These are phyloP conservation scores for Rutidosis leptorrhynchoides DNA, from an alignment of 129 eudicot species.

Conservation along the genomic window DNA sequence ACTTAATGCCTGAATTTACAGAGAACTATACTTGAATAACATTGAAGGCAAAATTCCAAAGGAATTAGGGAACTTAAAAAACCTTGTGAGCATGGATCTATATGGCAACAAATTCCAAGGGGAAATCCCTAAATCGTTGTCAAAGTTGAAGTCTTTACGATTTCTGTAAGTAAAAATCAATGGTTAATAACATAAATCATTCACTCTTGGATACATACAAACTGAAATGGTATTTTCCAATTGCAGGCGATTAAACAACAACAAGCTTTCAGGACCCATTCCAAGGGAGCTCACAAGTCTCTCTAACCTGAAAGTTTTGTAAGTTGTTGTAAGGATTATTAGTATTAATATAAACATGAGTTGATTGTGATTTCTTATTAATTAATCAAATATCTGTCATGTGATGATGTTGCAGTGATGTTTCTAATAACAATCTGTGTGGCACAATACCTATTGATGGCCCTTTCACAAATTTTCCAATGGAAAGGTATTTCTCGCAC, in stretches of 20 bases:
- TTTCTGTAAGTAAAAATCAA: conserved; percentile 52
- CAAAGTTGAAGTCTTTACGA: conserved; percentile 65
- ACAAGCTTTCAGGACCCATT: conserved; percentile 74
- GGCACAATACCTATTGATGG: conserved; percentile 93
- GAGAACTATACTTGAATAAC: conserved; percentile 76
- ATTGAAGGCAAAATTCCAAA: conserved; percentile 71
- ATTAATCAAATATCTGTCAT: too few species aligned
- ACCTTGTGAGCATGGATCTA: conserved; percentile 77
- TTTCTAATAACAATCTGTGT: conserved; percentile 69
- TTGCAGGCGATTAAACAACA: conserved; percentile 71
- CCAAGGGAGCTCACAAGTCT: conserved; percentile 78
- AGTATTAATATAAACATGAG: neutral
- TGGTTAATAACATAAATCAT: neutral
- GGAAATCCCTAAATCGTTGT: conserved; percentile 64
- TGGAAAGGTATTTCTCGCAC: conserved; percentile 47
- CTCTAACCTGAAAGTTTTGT: conserved; percentile 76
- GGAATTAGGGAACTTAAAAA: conserved; percentile 71
- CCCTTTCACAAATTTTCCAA: conserved; percentile 61
- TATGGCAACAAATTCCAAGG: conserved; percentile 71
- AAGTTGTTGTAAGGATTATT: conserved; percentile 29
- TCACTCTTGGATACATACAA: neutral
- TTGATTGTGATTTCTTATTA: neutral
- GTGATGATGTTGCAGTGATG: conserved; percentile 53
- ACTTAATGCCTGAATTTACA: conserved; percentile 15
- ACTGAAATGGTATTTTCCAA: conserved; percentile 9